phyloP scores from a whole-genome alignment of 83 land plant genomes.

The Picea abies region DNA sequence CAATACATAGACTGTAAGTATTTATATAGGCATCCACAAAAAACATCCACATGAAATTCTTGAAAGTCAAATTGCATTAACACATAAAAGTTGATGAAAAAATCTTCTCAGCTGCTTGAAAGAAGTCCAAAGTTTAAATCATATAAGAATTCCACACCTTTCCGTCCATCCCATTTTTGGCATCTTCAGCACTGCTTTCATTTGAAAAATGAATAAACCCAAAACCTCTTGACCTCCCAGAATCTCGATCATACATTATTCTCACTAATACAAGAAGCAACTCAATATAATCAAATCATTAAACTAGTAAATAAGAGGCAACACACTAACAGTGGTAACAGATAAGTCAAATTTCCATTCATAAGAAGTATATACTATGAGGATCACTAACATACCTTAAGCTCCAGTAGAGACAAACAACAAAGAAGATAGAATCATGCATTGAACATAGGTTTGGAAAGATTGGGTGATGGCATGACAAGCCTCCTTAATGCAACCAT shows the following conservation, averaged over 20 bases:
- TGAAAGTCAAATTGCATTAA: neutral
- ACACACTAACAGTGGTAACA: too few species aligned
- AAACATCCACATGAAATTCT: neutral
- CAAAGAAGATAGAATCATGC: too few species aligned
- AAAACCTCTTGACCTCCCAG: slow-evolving; percentile 68
- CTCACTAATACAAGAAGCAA: slow-evolving; percentile 26
- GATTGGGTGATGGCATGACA: too few species aligned
- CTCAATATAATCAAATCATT: too few species aligned
- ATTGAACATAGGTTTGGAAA: too few species aligned
- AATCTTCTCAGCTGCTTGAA: neutral
- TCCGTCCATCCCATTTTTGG: slow-evolving; percentile 69
- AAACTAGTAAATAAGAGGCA: too few species aligned
- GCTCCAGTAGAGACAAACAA: too few species aligned
- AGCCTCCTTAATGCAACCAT: too few species aligned
- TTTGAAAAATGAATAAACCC: slow-evolving; percentile 55
- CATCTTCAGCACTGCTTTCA: slow-evolving; percentile 42
- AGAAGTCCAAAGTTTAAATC: neutral
- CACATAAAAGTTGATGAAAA: neutral
- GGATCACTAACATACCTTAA: too few species aligned
- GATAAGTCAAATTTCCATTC: too few species aligned
- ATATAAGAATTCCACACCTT: slow-evolving; percentile 26
- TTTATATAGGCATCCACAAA: neutral
- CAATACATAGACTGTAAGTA: neutral
- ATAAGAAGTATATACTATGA: too few species aligned
- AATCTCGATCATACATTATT: slow-evolving; percentile 47